Evolutionary conservation across 2,329 filamentous ascomycete species (phyloP).

Genomic region (Elsinoe fawcettii): DNA sequence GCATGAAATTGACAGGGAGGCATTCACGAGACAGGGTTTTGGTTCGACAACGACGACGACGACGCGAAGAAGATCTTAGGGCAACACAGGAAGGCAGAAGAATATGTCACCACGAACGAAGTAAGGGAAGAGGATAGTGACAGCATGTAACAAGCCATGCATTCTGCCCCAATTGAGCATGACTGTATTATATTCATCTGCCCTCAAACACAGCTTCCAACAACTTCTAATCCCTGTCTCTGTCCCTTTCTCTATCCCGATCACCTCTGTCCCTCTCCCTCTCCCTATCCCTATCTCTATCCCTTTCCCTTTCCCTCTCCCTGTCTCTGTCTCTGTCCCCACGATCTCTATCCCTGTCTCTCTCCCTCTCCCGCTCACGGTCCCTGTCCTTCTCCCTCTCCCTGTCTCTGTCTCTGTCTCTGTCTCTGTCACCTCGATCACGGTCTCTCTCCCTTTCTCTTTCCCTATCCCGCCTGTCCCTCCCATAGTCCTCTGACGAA

Average conservation of each 20-base stretch:
- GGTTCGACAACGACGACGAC: too few species aligned
- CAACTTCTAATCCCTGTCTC: neutral
- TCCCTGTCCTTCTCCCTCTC: conserved; percentile 11
- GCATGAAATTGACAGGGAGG: too few species aligned
- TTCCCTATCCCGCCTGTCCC: conserved; percentile 11
- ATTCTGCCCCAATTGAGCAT: too few species aligned
- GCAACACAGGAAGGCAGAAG: too few species aligned
- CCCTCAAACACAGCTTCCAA: too few species aligned
- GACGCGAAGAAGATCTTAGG: too few species aligned
- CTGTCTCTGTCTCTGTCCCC: conserved; percentile 12
- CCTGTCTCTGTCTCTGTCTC: neutral
- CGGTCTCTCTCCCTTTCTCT: conserved; percentile 11
- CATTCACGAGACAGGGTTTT: too few species aligned
- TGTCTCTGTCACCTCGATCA: conserved; percentile 9
- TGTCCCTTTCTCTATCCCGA: neutral
- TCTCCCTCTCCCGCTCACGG: conserved; percentile 16
- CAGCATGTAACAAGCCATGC: too few species aligned
- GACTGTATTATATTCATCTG: too few species aligned
- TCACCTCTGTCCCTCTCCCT: neutral
- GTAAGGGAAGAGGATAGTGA: too few species aligned
- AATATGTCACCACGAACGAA: too few species aligned
- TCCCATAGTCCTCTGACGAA: conserved; percentile 4
- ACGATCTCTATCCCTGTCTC: conserved; percentile 18
- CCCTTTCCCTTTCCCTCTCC: neutral
- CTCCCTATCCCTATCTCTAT: neutral